Evolutionary conservation across 2,329 filamentous ascomycete species (phyloP), one percentile per base, ranked within the genome.

Genomic region (Penicillium brevicompactum): DNA sequence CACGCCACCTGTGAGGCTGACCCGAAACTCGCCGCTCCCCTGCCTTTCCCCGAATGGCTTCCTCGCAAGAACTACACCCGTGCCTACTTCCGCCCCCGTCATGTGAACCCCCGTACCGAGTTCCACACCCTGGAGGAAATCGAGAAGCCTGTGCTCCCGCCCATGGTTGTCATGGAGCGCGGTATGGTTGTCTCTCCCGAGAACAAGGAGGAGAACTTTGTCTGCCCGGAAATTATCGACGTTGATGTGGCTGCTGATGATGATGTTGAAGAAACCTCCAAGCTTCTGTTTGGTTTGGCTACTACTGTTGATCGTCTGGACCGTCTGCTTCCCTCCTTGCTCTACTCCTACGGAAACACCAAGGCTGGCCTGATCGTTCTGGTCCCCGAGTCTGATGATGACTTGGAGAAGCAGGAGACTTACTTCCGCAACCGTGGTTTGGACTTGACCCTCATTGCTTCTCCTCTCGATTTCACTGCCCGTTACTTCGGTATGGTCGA

Each of bases 41-140:
- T 76, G 32, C 66, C 73, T 7, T 72, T 76, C 63, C 61, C 65
- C 43, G 74, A 76, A 64, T 77, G 74, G 74, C 69, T 77, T 38
- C 64, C 66, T 16, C 73, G 72, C 66, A 77, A 77, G 69, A 76
- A 76, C 63, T 76, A 75, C 59, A 77, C 74, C 31, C 74, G 74
- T 47, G 66, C 70, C 57, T 76, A 76, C 61, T 68, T 77, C 61
- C 74, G 74, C 43, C 72, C 74, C 56, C 72, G 67, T 52, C 64
- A 69, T 49, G 68, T 75, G 42, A 64, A 62, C 59, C 63, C 71
- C 31, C 64, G 72, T 42, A 68, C 73, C 30, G 67, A 75, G 45
- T 76, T 77, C 63, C 65, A 64, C 47, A 69, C 73, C 2, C 53
- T 77, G 43, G 74, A 76, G 63, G 67, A 70, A 40, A 69, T 77